Percentiles rank a stretch among this genome's conserved stretches.
phyloP scores from a whole-genome alignment of 192 early-diverging fungal genomes.

The Jimgerdemannia lactiflua region DNA sequence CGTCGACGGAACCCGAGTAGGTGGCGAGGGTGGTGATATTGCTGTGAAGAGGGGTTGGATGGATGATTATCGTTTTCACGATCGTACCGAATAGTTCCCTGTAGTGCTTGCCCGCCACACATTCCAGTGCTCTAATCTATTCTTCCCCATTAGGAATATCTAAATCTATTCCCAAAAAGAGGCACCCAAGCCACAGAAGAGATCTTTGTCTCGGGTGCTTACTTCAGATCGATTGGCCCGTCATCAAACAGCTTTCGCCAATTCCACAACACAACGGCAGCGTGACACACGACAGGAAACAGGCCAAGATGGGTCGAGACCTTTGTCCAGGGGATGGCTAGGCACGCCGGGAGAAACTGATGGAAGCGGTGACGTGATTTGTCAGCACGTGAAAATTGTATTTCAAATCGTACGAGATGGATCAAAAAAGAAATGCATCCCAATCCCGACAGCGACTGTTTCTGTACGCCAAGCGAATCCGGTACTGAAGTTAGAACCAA shows the following conservation, averaged over 20 bases:
- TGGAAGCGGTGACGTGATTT: background rate
- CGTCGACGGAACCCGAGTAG: slow-evolving; percentile 86
- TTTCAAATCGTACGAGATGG: too few relatives aligned
- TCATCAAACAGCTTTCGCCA: slow-evolving; percentile 82
- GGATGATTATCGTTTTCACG: background rate
- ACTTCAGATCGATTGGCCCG: slow-evolving; percentile 72
- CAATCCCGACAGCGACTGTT: too few relatives aligned
- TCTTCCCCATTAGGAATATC: too few relatives aligned
- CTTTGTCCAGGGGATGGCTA: slow-evolving; percentile 85
- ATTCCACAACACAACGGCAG: slow-evolving; percentile 89
- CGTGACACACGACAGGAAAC: slow-evolving; percentile 87
- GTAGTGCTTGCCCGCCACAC: too few relatives aligned
- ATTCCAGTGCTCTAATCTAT: too few relatives aligned
- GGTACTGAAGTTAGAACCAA: too few relatives aligned
- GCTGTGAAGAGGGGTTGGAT: slow-evolving; percentile 16
- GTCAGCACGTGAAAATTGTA: too few relatives aligned
- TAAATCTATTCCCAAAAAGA: background rate
- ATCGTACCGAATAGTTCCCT: too few relatives aligned
- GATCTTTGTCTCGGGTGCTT: slow-evolving; percentile 10
- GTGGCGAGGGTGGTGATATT: slow-evolving; percentile 84
- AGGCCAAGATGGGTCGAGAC: slow-evolving; percentile 72
- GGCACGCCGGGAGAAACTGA: slow-evolving; percentile 65
- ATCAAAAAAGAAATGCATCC: too few relatives aligned
- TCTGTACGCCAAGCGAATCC: too few relatives aligned
- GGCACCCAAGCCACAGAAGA: slow-evolving; percentile 1